These are phyloP conservation scores for Plasmopara muralis DNA, from an alignment of 352 stramenopile genomes.

Conservation along the genomic window DNA sequence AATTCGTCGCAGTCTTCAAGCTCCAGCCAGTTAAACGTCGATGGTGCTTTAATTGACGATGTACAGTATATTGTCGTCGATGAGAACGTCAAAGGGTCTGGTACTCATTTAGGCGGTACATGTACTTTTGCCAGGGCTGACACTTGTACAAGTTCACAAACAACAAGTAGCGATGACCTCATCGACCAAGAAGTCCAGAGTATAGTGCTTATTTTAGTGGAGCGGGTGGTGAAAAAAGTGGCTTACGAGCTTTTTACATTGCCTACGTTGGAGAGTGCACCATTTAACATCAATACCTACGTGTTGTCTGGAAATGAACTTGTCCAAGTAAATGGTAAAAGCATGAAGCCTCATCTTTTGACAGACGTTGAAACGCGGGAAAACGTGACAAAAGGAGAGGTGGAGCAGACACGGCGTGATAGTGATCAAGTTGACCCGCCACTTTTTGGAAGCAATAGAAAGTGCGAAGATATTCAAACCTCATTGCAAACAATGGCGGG, in stretches of 20 bases:
- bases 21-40: conserved; percentile 5
- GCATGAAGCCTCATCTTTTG: neutral
- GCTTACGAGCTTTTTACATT: neutral
- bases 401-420: neutral
- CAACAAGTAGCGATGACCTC: conserved; percentile 4
- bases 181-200: conserved; percentile 11
- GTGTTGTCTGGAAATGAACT: conserved; percentile 1
- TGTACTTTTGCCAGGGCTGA: neutral
- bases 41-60: conserved; percentile 15
- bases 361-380: neutral
- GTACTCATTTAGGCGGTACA: neutral
- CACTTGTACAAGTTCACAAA: neutral
- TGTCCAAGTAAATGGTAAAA: conserved; percentile 4
- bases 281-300: conserved; percentile 2
- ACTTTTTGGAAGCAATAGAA: conserved; percentile 33
- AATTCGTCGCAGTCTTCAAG: conserved; percentile 1
- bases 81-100: conserved; percentile 10
- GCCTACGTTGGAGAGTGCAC: neutral
- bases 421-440: conserved; percentile 3
- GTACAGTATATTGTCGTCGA: conserved; percentile 18
- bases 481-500: conserved; percentile 33
- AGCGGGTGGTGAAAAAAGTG: conserved; percentile 15
- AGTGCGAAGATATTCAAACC: conserved; percentile 45
- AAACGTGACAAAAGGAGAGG: neutral
- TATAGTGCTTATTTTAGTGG: conserved; percentile 17